Evolutionary conservation across 1,139 yeast genomes (phyloP), one percentile per base, ranked within the genome.

Genomic region (Kodamaea ohmeri): DNA sequence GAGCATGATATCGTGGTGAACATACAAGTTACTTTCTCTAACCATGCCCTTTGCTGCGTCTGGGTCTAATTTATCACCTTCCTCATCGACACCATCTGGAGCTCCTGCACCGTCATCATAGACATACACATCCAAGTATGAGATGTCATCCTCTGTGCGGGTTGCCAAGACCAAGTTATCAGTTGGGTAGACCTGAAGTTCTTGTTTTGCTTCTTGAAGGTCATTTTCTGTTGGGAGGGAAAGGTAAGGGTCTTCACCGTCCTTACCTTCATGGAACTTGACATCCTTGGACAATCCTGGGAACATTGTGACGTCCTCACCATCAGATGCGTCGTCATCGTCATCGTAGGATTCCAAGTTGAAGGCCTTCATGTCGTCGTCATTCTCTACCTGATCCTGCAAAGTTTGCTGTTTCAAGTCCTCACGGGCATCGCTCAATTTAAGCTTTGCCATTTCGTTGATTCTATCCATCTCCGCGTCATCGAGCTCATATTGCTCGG

Each of bases 1-100:
- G 43, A 92, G 74, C 96, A 92, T 87, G 49, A 92, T 68, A 60
- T 94, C 98, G 64, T 92, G 99, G 58, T 92, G 99, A 37, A 92
- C 95, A 53, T 92, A 92, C 48, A 92, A 67, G 32, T 83, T 80
- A 38, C 82, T 72, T 34, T 80, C 94, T 63, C 94, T 74, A 35
- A 78, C 75, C 52, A 80, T 63, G 14, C 90, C 90, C 46, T 73
- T 74, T 42, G 85, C 84, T 13, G 80, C 83, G 55, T 79, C 85
- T 11, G 75, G 76, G 53, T 80, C 84, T 33, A 67, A 63, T 46
- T 73, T 74, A 52, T 80, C 89, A 40, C 68, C 80, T 39, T 72
- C 83, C 44, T 73, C 79, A 15, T 58, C 55, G 7, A 78, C 75
- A 6, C 78, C 81, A 16, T 65, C 72, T 37, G 84, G 86, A 37